These are phyloP conservation scores for Penicillium coprophilum DNA, from an alignment of 495 filamentous ascomycete species.

Conservation along the genomic window DNA sequence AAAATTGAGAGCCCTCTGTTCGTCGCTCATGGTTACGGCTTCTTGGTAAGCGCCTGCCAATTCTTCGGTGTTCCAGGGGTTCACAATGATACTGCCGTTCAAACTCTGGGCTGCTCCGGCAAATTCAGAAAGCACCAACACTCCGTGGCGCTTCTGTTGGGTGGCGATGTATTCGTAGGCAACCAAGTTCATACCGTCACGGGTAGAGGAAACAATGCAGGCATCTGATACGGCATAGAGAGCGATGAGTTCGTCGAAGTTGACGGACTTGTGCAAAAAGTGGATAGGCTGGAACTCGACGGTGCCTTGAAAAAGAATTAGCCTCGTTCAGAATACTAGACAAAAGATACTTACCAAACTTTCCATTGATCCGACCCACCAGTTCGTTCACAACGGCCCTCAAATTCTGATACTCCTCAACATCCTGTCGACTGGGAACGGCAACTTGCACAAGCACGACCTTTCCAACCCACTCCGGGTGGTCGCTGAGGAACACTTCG, in stretches of 20 bases:
- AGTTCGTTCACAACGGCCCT: slow-evolving; percentile 92
- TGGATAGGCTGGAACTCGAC: slow-evolving; percentile 98
- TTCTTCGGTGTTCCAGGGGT: slow-evolving; percentile 98
- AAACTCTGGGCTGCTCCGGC: slow-evolving; percentile 90
- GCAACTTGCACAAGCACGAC: slow-evolving; percentile 97
- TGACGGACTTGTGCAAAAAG: slow-evolving; percentile 92
- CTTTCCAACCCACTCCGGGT: slow-evolving; percentile 97
- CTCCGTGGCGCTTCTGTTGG: slow-evolving; percentile 82
- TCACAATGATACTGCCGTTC: slow-evolving; percentile 89
- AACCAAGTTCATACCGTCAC: slow-evolving; percentile 99
- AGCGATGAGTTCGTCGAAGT: slow-evolving; percentile 88
- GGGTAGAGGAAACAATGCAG: slow-evolving; percentile 90
- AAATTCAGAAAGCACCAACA: slow-evolving; percentile 93
- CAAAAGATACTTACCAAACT: slow-evolving; percentile 62
- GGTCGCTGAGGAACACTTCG: slow-evolving; percentile 93
- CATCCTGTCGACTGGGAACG: slow-evolving; percentile 89
- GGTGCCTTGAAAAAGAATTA: slow-evolving; percentile 55
- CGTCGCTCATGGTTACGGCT: slow-evolving; percentile 87
- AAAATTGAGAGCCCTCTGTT: slow-evolving; percentile 81
- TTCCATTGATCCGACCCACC: slow-evolving; percentile 91
- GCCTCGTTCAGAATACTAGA: slow-evolving; percentile 1
- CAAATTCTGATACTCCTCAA: slow-evolving; percentile 96
- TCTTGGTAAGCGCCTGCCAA: slow-evolving; percentile 90
- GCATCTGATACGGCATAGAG: slow-evolving; percentile 92
- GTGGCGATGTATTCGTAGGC: slow-evolving; percentile 97